A percentile compares a stretch with the other conserved stretches of the same genome.
phyloP scores from a whole-genome alignment of 2,329 filamentous ascomycete species.

The Fusarium cyanostomum region DNA sequence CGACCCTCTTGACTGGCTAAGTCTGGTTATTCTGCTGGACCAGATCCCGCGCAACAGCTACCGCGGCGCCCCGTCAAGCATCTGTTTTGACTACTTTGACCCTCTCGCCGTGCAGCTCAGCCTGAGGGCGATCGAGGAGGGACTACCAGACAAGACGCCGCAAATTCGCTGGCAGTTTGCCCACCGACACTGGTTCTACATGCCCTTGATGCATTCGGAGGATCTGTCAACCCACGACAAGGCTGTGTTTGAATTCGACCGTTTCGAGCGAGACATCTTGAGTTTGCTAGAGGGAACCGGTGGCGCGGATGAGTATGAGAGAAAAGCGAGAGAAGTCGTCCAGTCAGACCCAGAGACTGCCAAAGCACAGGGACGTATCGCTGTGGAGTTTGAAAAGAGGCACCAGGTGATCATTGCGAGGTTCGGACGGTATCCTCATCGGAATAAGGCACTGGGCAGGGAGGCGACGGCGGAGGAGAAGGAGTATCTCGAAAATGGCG shows the following conservation, averaged over 20 bases:
- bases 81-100: slow-evolving; percentile 66
- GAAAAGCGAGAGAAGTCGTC: slow-evolving; percentile 42
- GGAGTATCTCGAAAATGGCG: slow-evolving; percentile 58
- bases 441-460: slow-evolving; percentile 62
- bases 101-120: slow-evolving; percentile 60
- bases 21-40: slow-evolving; percentile 67
- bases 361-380: slow-evolving; percentile 33
- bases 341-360: slow-evolving; percentile 41
- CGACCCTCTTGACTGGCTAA: slow-evolving; percentile 53
- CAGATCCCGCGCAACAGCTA: slow-evolving; percentile 71
- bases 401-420: slow-evolving; percentile 60
- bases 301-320: slow-evolving; percentile 37
- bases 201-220: slow-evolving; percentile 70
- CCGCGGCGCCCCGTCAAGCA: slow-evolving; percentile 55
- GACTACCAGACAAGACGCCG: slow-evolving; percentile 42
- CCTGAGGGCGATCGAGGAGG: slow-evolving; percentile 46
- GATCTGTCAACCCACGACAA: slow-evolving; percentile 55
- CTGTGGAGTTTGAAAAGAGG: slow-evolving; percentile 51
- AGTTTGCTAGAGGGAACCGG: slow-evolving; percentile 41
- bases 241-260: slow-evolving; percentile 45
- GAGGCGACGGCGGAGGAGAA: slow-evolving; percentile 59
- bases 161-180: slow-evolving; percentile 48
- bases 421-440: slow-evolving; percentile 69
- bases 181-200: slow-evolving; percentile 65
- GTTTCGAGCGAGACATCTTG: slow-evolving; percentile 48